Conservation (phyloP, 768 basidiomycete species). For the Boletellus ananas region DNA sequence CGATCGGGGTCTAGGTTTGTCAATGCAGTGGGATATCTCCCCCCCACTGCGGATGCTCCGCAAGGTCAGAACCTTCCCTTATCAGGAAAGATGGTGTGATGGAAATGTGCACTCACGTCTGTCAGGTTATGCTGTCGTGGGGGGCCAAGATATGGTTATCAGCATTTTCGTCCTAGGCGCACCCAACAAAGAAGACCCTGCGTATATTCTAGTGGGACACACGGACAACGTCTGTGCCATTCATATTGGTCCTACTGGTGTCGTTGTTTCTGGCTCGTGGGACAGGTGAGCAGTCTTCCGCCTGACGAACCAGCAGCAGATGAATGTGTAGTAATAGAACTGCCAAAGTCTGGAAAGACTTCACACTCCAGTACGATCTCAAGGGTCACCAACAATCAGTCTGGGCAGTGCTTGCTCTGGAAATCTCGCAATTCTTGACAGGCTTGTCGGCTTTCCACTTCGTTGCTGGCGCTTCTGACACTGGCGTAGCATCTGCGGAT, state of each 20-base stretch:
- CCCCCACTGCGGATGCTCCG: slow-evolving; percentile 63
- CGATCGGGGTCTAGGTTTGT: slow-evolving; percentile 71
- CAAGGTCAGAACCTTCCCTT: slow-evolving; percentile 48
- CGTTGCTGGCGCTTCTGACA: slow-evolving; percentile 4
- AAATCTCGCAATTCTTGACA: slow-evolving; percentile 74
- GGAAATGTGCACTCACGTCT: slow-evolving; percentile 4
- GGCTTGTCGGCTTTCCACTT: slow-evolving; percentile 43
- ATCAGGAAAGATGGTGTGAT: not conserved
- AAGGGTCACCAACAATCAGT: slow-evolving; percentile 88
- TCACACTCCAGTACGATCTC: slow-evolving; percentile 66
- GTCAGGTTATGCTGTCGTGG: slow-evolving; percentile 79
- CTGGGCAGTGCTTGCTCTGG: slow-evolving; percentile 85
- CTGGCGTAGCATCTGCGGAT: slow-evolving; percentile 78
- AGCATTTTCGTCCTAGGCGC: slow-evolving; percentile 72
- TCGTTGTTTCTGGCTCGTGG: slow-evolving; percentile 94
- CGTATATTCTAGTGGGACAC: slow-evolving; percentile 84
- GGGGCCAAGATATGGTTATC: slow-evolving; percentile 85
- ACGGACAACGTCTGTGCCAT: slow-evolving; percentile 87
- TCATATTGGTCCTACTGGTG: slow-evolving; percentile 62
- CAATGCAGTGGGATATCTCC: slow-evolving; percentile 77
- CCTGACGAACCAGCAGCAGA: not conserved
- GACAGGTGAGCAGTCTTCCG: slow-evolving; percentile 63
- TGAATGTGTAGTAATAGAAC: slow-evolving; percentile 51
- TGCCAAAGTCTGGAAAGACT: slow-evolving; percentile 90
- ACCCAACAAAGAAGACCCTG: slow-evolving; percentile 61